phyloP scores from a whole-genome alignment of 2,329 filamentous ascomycete genomes.

The Elsinoe perseae region DNA sequence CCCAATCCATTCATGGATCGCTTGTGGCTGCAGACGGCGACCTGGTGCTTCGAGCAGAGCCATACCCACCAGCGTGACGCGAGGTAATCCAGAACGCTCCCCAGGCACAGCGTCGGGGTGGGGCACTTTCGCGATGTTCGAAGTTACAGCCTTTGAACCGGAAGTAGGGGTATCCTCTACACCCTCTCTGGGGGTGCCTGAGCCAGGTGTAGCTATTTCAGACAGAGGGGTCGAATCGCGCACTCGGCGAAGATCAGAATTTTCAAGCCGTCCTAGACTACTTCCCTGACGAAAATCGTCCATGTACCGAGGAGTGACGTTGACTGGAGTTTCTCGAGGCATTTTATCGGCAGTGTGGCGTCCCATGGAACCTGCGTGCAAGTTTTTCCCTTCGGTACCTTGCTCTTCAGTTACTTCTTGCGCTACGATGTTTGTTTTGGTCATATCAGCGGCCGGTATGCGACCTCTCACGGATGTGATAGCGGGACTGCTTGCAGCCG shows the following conservation, averaged over 20 bases:
- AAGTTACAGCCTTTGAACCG: neutral
- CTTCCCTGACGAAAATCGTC: too few species aligned
- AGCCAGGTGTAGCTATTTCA: too few species aligned
- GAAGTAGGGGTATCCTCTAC: neutral
- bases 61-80: constrained; percentile 25
- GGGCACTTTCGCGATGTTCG: neutral
- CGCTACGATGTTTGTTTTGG: too few species aligned
- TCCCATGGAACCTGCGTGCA: neutral
- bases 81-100: constrained; percentile 21
- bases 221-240: too few species aligned
- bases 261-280: too few species aligned
- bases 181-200: neutral
- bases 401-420: neutral
- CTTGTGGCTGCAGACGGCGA: constrained; percentile 20
- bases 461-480: too few species aligned
- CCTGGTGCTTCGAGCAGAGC: constrained; percentile 24
- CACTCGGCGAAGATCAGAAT: too few species aligned
- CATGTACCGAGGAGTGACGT: too few species aligned
- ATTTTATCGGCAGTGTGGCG: too few species aligned
- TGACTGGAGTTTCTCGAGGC: too few species aligned
- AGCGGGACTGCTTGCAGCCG: neutral
- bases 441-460: too few species aligned
- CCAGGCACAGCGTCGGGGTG: neutral
- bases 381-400: neutral
- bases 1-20: constrained; percentile 25